Evolutionary conservation across 495 filamentous ascomycete species (phyloP), one percentile per base, ranked within the genome.

Genomic region (Polyplosphaeria fusca): DNA sequence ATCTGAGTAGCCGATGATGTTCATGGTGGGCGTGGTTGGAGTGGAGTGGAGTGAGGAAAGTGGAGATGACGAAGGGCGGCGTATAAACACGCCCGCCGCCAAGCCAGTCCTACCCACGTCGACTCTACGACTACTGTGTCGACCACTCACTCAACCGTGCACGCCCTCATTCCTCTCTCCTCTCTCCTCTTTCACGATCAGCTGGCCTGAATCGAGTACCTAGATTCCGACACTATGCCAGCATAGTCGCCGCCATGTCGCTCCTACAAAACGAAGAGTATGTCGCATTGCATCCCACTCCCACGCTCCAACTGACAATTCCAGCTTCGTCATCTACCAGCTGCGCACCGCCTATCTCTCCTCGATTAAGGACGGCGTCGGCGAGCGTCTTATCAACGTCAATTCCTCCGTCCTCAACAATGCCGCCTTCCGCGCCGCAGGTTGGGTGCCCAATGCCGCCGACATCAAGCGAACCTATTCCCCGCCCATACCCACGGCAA

Each of bases 251-350:
- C 7, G 39, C 20, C 54, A 97, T 96, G 93, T 94, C 92, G 64
- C 81, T 97, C 66, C 86, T 97, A 52, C 89, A 95, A 71, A 90
- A 95, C 58, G 92, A 97, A 82, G 92, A 97, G 91, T 95, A 85
- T 52, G 86, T 32, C 54, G 35, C 55, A 14, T 37, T 5, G 35
- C 13, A 41, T 26, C 28, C 42, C 40, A n/a, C n/a, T 28, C 18
- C 50, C 13, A 4, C 19, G 14, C 48, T 55, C 65, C 47, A 25
- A 25, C 48, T 44, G 58, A 59, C 52, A 41, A 28, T 44, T 19
- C 25, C 44, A 96, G 92, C 70, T 87, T 97, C 76, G 86, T 94
- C 18, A 82, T 93, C 56, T 97, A 95, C 79, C 89, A 95, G 66
- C 74, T 98, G 32, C 90, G 93, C 43, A 90, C 88, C 12, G 87